These are phyloP conservation scores for Suillus sp. DNA, from an alignment of 768 basidiomycete species.

Conservation along the genomic window DNA sequence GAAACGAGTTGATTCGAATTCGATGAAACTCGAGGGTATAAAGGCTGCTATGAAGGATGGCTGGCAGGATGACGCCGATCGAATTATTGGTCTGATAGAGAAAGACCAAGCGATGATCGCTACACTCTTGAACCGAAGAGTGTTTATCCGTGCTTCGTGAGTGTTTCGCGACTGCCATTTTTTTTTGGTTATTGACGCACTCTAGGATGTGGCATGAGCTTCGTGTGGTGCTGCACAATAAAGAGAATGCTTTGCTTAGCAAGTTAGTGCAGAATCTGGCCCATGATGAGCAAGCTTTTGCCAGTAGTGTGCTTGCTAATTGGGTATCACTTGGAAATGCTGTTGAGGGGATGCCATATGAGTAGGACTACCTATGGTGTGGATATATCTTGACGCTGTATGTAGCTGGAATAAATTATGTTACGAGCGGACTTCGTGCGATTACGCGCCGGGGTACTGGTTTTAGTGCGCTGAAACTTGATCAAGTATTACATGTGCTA, in stretches of 20 bases:
- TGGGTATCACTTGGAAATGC: slow-evolving; percentile 76
- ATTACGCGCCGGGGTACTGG: not conserved
- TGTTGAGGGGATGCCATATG: slow-evolving; percentile 83
- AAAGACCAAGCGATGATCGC: slow-evolving; percentile 84
- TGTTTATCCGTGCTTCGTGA: slow-evolving; percentile 87
- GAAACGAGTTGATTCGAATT: slow-evolving; percentile 79
- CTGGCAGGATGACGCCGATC: slow-evolving; percentile 87
- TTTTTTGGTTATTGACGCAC: slow-evolving; percentile 11
- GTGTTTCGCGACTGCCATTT: slow-evolving; percentile 23
- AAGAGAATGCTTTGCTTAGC: slow-evolving; percentile 82
- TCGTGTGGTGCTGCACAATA: slow-evolving; percentile 88
- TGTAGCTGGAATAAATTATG: slow-evolving; percentile 1
- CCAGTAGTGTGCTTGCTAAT: slow-evolving; percentile 61
- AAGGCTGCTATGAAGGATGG: slow-evolving; percentile 73
- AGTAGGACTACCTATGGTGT: slow-evolving; percentile 44
- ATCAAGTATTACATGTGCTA: not conserved
- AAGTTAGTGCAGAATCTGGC: slow-evolving; percentile 73
- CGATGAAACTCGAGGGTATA: slow-evolving; percentile 74
- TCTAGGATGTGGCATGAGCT: slow-evolving; percentile 93
- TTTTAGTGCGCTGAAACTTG: not conserved
- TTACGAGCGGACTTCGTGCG: not conserved
- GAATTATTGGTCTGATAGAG: slow-evolving; percentile 69
- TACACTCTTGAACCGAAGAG: slow-evolving; percentile 70
- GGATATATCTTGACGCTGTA: slow-evolving; percentile 4
- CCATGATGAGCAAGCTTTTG: slow-evolving; percentile 70